Evolutionary conservation across 2,329 filamentous ascomycete genomes (phyloP).

Genomic region (Sporothrix inflata): DNA sequence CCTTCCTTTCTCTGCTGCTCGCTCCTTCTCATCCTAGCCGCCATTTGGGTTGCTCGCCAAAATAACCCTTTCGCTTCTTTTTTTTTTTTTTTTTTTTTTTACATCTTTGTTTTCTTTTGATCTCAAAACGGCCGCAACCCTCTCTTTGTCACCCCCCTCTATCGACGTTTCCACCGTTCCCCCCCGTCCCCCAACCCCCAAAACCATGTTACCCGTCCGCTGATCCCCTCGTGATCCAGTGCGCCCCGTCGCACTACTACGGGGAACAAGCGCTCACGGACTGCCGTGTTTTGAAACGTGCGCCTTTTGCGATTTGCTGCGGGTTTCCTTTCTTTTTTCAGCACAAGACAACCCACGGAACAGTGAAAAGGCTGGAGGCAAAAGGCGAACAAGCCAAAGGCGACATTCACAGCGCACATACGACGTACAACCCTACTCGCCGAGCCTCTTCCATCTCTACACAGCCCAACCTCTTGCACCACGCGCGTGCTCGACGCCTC

Average conservation of each 20-base stretch:
- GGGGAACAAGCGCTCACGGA: slow-evolving; percentile 5
- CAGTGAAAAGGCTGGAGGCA: background rate
- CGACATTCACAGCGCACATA: background rate
- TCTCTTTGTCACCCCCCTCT: background rate
- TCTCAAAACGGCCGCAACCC: background rate
- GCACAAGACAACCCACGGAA: background rate
- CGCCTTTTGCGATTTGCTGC: slow-evolving; percentile 8
- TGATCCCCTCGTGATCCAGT: slow-evolving; percentile 25
- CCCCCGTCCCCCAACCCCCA: slow-evolving; percentile 1
- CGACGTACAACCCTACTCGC: background rate
- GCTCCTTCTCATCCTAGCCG: slow-evolving; percentile 10
- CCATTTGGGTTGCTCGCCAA: slow-evolving; percentile 6
- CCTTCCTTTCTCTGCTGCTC: slow-evolving; percentile 2
- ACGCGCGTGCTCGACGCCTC: slow-evolving; percentile 3
- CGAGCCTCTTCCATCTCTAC: background rate
- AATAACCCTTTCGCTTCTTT: background rate
- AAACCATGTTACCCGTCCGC: slow-evolving; percentile 16
- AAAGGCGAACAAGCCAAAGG: background rate
- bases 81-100: background rate
- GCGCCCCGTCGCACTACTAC: slow-evolving; percentile 25
- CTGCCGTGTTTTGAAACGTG: slow-evolving; percentile 23
- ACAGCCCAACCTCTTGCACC: background rate
- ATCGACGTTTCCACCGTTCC: background rate
- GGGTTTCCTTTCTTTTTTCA: background rate
- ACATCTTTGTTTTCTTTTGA: background rate